These are phyloP conservation scores for Coemansia sp. DNA, from an alignment of 192 early-diverging fungal genomes.

Conservation along the genomic window DNA sequence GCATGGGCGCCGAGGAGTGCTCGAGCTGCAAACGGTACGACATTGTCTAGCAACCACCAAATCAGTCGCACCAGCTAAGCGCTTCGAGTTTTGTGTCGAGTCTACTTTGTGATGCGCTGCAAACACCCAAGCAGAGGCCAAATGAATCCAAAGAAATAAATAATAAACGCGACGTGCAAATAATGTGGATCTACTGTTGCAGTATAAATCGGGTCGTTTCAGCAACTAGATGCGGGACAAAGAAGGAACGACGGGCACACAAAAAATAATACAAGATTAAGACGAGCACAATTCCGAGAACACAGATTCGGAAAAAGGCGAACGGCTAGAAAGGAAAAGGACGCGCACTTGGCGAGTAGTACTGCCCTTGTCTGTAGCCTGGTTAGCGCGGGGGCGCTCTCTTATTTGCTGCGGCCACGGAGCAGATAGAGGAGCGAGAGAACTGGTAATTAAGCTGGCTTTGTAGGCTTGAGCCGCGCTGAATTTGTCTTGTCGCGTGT, in stretches of 20 bases:
- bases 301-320: conserved; percentile 5
- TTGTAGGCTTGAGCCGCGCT: background rate
- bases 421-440: background rate
- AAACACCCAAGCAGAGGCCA: background rate
- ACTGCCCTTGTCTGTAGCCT: background rate
- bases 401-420: conserved; percentile 8
- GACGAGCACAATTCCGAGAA: background rate
- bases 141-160: background rate
- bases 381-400: background rate
- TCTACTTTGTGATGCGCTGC: background rate
- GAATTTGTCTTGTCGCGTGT: background rate
- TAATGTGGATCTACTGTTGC: background rate
- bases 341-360: too few species aligned
- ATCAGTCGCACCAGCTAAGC: background rate
- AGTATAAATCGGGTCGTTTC: background rate
- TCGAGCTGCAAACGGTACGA: conserved; percentile 36
- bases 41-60: conserved; percentile 23
- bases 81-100: background rate
- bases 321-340: background rate
- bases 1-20: conserved; percentile 58
- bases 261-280: conserved; percentile 8
- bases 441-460: background rate
- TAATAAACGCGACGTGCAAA: background rate
- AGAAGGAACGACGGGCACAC: background rate
- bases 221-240: background rate